Conservation (phyloP, 495 filamentous ascomycete species). For the Xylaria acuta region DNA sequence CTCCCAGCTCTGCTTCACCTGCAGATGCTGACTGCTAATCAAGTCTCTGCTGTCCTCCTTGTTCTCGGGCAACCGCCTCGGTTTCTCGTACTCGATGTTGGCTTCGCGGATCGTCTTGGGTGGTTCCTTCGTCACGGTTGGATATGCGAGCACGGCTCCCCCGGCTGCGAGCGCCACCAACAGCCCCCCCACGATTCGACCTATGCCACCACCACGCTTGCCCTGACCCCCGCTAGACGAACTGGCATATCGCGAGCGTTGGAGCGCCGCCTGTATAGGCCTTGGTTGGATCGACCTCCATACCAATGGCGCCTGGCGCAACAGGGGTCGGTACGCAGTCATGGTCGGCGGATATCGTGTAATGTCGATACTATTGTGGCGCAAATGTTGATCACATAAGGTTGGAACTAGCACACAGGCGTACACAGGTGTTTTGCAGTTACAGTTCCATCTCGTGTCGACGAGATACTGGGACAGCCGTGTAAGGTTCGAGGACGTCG, state of each 20-base stretch:
- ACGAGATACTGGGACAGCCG: neutral
- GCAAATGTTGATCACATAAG: neutral
- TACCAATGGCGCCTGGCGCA: conserved; percentile 34
- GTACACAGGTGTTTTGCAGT: neutral
- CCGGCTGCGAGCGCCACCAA: conserved; percentile 33
- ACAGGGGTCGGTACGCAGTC: conserved; percentile 32
- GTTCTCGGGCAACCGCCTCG: conserved; percentile 56
- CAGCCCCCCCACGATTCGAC: conserved; percentile 29
- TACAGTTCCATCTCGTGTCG: conserved; percentile 14
- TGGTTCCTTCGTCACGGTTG: conserved; percentile 26
- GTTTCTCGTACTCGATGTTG: conserved; percentile 66
- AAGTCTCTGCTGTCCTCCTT: conserved; percentile 74
- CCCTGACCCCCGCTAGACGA: conserved; percentile 18
- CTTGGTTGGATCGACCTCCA: conserved; percentile 25
- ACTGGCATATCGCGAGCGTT: conserved; percentile 43
- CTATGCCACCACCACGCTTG: conserved; percentile 23
- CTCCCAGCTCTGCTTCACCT: conserved; percentile 87
- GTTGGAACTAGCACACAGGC: neutral
- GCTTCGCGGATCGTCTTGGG: conserved; percentile 40
- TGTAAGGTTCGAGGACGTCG: neutral
- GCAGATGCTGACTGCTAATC: conserved; percentile 77
- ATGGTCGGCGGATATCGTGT: conserved; percentile 26
- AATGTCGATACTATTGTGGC: neutral
- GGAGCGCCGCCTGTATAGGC: conserved; percentile 21
- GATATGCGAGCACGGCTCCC: conserved; percentile 33